Conservation (phyloP, 139 green algal genomes). For the Chlamydomonas sp. region DNA sequence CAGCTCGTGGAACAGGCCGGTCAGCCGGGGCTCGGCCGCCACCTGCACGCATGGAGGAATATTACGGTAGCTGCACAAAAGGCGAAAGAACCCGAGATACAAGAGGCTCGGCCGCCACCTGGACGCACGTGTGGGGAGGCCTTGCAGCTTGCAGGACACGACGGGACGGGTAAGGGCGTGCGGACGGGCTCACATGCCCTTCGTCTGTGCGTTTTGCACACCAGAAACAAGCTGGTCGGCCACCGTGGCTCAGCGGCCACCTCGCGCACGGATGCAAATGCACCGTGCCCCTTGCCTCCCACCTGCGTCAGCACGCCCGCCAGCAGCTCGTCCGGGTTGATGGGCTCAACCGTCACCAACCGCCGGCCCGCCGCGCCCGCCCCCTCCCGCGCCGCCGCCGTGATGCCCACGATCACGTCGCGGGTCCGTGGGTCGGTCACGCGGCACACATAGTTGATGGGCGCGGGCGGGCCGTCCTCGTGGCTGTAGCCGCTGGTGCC, state of each 20-base stretch:
- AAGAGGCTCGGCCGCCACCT: too few species aligned
- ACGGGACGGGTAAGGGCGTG: too few species aligned
- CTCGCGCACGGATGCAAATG: background rate
- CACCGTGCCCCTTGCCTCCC: background rate
- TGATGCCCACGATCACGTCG: slow-evolving; percentile 7
- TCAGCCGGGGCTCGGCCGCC: slow-evolving; percentile 20
- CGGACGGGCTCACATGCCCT: background rate
- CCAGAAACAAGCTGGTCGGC: too few species aligned
- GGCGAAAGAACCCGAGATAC: too few species aligned
- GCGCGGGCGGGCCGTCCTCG: background rate
- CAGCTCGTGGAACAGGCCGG: slow-evolving; percentile 21
- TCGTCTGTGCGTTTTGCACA: too few species aligned
- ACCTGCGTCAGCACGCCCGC: slow-evolving; percentile 52
- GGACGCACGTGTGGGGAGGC: too few species aligned
- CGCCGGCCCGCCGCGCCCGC: slow-evolving; percentile 1
- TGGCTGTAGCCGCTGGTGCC: background rate
- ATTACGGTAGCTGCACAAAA: background rate
- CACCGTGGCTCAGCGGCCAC: background rate
- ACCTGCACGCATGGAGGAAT: background rate
- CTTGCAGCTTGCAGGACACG: background rate
- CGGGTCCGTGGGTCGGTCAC: slow-evolving; percentile 13
- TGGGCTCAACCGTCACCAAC: slow-evolving; percentile 27
- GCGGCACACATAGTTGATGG: slow-evolving; percentile 22
- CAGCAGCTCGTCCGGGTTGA: slow-evolving; percentile 46
- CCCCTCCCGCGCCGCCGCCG: background rate